Evolutionary conservation across 1,284 basidiomycete species (phyloP), one percentile per base, ranked within the genome.

Genomic region (Cryptococcus sp.): DNA sequence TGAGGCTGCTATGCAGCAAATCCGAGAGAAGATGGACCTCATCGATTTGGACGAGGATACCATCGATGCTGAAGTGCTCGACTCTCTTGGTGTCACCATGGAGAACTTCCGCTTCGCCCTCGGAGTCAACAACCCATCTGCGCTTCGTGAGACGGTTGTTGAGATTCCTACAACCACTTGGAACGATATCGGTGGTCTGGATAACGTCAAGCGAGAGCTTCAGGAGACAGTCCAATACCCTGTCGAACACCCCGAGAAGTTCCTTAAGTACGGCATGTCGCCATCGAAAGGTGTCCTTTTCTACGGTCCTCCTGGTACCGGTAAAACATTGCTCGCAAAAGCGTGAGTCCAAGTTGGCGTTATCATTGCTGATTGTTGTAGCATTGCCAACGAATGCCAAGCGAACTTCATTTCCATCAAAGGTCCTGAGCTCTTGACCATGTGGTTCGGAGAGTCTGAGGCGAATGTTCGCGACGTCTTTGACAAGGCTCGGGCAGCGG

Each of bases 391-490:
- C 79, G 96, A 99, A 83, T 98, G 94, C 78, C 94, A 98, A 79
- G 95, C 95, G 81, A 99, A 99, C 65, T 76, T 70, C 59, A 76
- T 69, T 61, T 71, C 70, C 60, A 65, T 79, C 73, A 83, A 93
- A 87, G 94, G 94, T 65, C 94, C 94, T 66, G 94, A 98, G 81
- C 84, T 98, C 19, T 85, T 94, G 42, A 99, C 94, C 13, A 99
- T 99, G 96, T 99, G 95, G 95, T 99, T 99, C 81, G 96, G 96
- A 86, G 96, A 99, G 83, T 97, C 93, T 6, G 96, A 99, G 81
- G 95, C 95, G 66, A 98, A 98, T 73, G 96, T 99, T 54, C 92
- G 96, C 69, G 96, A 99, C 70, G 93, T 99, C 61, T 99, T 99
- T 80, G 95, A 99, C 85, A 98, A 99, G 82, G 95, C 96, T 54